phyloP scores from a whole-genome alignment of 495 filamentous ascomycete species.

The Geopyxis carbonaria region DNA sequence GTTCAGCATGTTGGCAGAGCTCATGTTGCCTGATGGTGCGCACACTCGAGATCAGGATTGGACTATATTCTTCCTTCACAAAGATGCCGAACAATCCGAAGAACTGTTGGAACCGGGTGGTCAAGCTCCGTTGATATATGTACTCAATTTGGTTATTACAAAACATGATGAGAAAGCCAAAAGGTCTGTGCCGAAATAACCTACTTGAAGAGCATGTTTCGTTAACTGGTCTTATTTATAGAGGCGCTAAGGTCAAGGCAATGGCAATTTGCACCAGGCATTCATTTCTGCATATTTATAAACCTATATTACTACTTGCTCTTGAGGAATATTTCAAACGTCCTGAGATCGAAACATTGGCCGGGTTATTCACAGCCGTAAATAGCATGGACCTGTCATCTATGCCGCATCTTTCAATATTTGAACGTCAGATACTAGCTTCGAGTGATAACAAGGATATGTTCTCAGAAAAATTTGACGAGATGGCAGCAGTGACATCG shows the following conservation, averaged over 20 bases:
- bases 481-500: constrained; percentile 44
- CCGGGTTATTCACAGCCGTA: constrained; percentile 73
- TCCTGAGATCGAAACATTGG: constrained; percentile 76
- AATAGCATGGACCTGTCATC: constrained; percentile 93
- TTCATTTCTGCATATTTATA: constrained; percentile 98
- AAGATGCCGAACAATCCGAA: constrained; percentile 67
- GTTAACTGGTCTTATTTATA: constrained; percentile 23
- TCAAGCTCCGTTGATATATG: constrained; percentile 89
- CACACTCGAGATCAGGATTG: constrained; percentile 92
- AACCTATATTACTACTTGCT: constrained; percentile 88
- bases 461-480: constrained; percentile 93
- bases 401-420: constrained; percentile 68
- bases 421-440: constrained; percentile 76
- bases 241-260: constrained; percentile 89
- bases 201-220: constrained; percentile 6
- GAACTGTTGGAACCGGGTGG: constrained; percentile 45
- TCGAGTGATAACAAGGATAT: constrained; percentile 86
- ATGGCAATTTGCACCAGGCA: constrained; percentile 99
- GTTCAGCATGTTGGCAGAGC: constrained; percentile 82
- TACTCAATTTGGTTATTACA: constrained; percentile 92
- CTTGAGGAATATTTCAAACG: constrained; percentile 95
- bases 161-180: constrained; percentile 87
- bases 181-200: constrained; percentile 30
- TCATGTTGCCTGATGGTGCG: constrained; percentile 96
- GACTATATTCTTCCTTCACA: constrained; percentile 98